Evolutionary conservation across 2,329 filamentous ascomycete species (phyloP).

Genomic region (Didymella arachidicola): DNA sequence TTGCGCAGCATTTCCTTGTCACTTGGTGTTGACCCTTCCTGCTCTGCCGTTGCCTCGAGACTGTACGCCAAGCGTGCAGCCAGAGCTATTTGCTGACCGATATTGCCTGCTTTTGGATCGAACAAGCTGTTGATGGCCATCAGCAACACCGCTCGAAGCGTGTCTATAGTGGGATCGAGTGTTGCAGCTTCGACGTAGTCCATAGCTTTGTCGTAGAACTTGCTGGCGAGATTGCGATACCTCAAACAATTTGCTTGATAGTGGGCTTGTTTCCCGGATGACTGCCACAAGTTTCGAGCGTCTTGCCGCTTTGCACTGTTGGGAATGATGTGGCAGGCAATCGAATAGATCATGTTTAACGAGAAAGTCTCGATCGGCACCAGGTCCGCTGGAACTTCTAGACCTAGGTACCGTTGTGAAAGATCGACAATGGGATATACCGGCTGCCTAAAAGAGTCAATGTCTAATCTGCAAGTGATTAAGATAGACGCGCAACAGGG

Average conservation of each 20-base stretch:
- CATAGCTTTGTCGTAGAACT: constrained; percentile 43
- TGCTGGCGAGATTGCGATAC: constrained; percentile 38
- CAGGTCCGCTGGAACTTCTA: constrained; percentile 35
- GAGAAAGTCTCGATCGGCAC: constrained; percentile 39
- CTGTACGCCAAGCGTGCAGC: constrained; percentile 45
- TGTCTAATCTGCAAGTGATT: neutral
- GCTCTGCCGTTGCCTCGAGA: constrained; percentile 38
- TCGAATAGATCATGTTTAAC: constrained; percentile 49
- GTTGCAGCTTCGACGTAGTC: constrained; percentile 45
- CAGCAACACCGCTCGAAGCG: constrained; percentile 43
- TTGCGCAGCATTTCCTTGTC: constrained; percentile 36
- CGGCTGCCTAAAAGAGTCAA: constrained; percentile 24
- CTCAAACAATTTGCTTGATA: constrained; percentile 42
- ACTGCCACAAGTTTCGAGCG: constrained; percentile 31
- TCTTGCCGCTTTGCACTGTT: constrained; percentile 35
- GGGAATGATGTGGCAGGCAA: constrained; percentile 44
- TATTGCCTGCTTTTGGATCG: constrained; percentile 46
- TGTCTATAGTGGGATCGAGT: constrained; percentile 42
- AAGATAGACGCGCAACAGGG: neutral
- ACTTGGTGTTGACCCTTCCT: constrained; percentile 35
- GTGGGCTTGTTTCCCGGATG: constrained; percentile 38
- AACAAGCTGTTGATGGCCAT: constrained; percentile 49
- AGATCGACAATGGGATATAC: constrained; percentile 43
- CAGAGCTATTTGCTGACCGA: constrained; percentile 49
- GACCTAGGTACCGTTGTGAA: constrained; percentile 36